phyloP scores from a whole-genome alignment of 495 filamentous ascomycete genomes.

The Neurospora discreta region DNA sequence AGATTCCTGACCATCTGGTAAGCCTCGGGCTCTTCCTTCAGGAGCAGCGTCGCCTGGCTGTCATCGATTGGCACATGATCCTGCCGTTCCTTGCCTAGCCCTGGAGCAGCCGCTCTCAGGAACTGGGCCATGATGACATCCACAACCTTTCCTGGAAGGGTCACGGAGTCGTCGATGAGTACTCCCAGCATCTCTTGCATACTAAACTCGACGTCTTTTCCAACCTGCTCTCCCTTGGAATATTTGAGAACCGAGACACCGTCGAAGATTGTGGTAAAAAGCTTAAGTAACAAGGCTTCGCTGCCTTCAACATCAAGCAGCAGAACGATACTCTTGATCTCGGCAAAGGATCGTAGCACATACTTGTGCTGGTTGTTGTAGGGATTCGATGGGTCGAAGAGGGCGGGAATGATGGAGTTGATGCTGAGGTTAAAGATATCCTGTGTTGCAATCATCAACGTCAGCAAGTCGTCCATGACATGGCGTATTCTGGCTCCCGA shows the following conservation, averaged over 20 bases:
- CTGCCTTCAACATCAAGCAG: slow-evolving; percentile 80
- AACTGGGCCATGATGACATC: slow-evolving; percentile 95
- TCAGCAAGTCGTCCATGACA: background rate
- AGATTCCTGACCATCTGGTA: slow-evolving; percentile 95
- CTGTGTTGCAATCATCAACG: slow-evolving; percentile 31
- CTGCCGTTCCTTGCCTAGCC: slow-evolving; percentile 42
- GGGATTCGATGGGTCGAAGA: slow-evolving; percentile 77
- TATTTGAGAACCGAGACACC: slow-evolving; percentile 71
- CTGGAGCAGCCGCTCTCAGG: slow-evolving; percentile 65
- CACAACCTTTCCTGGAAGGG: slow-evolving; percentile 72
- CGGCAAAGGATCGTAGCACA: slow-evolving; percentile 75
- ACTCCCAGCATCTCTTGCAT: slow-evolving; percentile 78
- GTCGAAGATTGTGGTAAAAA: slow-evolving; percentile 86
- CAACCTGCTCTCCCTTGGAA: slow-evolving; percentile 63
- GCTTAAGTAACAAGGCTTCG: slow-evolving; percentile 61
- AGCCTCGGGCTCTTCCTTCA: slow-evolving; percentile 79
- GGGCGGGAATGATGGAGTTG: slow-evolving; percentile 66
- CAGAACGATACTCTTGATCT: slow-evolving; percentile 88
- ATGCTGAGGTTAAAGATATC: slow-evolving; percentile 90
- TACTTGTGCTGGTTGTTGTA: slow-evolving; percentile 91
- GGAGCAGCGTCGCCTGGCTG: slow-evolving; percentile 60
- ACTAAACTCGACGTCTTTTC: slow-evolving; percentile 83
- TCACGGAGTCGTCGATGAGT: slow-evolving; percentile 75
- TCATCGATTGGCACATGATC: slow-evolving; percentile 27
- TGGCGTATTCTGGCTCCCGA: background rate